Evolutionary conservation across 139 green algal genomes (phyloP), one percentile per base, ranked within the genome.

Genomic region (Micractinium conductrix): DNA sequence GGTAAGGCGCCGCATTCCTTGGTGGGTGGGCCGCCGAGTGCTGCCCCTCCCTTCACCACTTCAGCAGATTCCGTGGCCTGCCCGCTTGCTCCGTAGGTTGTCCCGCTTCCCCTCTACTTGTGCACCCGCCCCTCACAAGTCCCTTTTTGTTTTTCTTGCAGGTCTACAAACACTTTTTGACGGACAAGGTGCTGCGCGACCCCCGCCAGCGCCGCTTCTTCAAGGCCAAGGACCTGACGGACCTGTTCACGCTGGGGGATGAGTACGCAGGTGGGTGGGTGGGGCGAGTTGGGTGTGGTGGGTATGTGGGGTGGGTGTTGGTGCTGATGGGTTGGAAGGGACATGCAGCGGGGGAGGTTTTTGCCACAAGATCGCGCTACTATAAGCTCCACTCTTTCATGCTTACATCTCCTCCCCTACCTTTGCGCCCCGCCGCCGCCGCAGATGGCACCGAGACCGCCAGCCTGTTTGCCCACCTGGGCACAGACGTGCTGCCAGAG

Each of bases 131-230:
- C 48, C 8, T 63, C 55, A 37, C 60, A 24, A 38, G 26, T 19
- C 70, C 40, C 42, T 33, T 2, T 48, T 33, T 6, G 16, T 4
- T 33, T 19, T 48, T 5, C 48, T 35, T 98, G 87, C 91, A 95
- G 89, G 76, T 90, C 35, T 91, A 86, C 60, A 91, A 90, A 67
- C 85, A 91, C 55, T 90, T 90, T 72, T 38, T 91, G 50, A 88
- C 88, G 10, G 88, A 90, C 70, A 85, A 72, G 69, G 93, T 99
- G 21, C 91, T 99, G 50, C 88, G 87, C 6, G 97, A 99, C 89
- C 97, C 97, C 4, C 87, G 93, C 19, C 97, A 99, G 93, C 90
- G 91, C 63, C 94, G 97, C 48, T 97, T 99, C 84, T 99, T 99
- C 88, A 94, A 96, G 48, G 80, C 92, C 16, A 92, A 91, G 40